Evolutionary conservation across 768 basidiomycete species (phyloP), one percentile per base, ranked within the genome.

Genomic region (Astraeus odoratus): DNA sequence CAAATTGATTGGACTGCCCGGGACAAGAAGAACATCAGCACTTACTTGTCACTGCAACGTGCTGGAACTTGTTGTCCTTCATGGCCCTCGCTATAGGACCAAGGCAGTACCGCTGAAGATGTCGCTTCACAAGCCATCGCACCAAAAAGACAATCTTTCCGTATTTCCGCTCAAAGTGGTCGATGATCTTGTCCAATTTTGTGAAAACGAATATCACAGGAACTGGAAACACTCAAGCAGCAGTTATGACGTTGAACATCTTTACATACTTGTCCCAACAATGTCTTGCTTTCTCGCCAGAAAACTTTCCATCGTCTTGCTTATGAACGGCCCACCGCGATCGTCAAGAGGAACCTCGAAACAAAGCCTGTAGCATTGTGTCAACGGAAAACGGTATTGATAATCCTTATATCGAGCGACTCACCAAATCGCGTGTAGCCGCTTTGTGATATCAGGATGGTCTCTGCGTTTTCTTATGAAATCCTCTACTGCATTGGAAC

Each of bases 381-480:
- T 12, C 25, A 19, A 37, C 19, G 30, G 22, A 15, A n/a, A n/a
- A n/a, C n/a, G n/a, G n/a, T n/a, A n/a, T n/a, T n/a, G n/a, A n/a
- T n/a, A n/a, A n/a, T n/a, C n/a, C n/a, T n/a, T n/a, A n/a, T n/a
- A n/a, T n/a, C n/a, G 13, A 39, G 18, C 20, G 27, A 5, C 44
- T 2, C 41, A 53, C 52, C 52, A 53, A 15, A 53, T 26, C 10
- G 52, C 52, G 27, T 53, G 52, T 3, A 53, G 35, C 9, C 33
- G 27, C 5, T 53, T 48, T 18, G 34, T 49, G 8, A 53, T 15
- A 18, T 43, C 37, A 0, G 31, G 44, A 18, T 19, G n/a, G 18
- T 5, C 18, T 18, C 18, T 15, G 16, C 53, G 37, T 3, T 19
- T 6, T 8, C 40, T 9, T 30, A 54, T 54, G 37, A 54, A 54